Conservation (phyloP, 2,329 filamentous ascomycete species). For the Ambrosiella beaveri region DNA sequence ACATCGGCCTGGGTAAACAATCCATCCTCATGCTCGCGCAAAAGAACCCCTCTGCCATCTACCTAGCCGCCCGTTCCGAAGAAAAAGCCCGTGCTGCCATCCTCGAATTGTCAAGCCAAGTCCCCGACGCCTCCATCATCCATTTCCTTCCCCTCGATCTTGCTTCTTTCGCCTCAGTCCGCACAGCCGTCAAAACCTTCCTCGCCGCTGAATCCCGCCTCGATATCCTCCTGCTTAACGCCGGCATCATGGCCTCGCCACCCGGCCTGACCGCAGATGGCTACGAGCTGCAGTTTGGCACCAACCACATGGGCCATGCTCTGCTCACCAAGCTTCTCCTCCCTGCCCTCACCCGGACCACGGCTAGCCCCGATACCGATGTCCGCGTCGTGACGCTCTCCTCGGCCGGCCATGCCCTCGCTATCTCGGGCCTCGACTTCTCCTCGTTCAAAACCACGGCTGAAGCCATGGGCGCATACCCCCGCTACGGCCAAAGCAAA, state of each 20-base stretch:
- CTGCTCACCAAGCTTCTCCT: conserved; percentile 29
- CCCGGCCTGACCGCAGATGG: conserved; percentile 22
- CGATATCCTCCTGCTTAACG: conserved; percentile 28
- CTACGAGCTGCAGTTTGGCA: conserved; percentile 27
- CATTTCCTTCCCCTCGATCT: conserved; percentile 21
- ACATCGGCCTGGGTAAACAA: conserved; percentile 23
- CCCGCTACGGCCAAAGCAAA: conserved; percentile 20
- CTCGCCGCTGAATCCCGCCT: conserved; percentile 17
- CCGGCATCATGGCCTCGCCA: conserved; percentile 25
- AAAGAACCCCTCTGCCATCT: conserved; percentile 25
- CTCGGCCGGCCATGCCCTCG: conserved; percentile 16
- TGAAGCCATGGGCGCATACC: conserved; percentile 14
- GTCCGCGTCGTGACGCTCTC: conserved; percentile 20
- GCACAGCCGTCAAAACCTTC: conserved; percentile 23
- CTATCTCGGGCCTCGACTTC: conserved; percentile 18
- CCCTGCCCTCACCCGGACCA: conserved; percentile 19
- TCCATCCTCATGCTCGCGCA: conserved; percentile 24
- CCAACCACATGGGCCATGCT: conserved; percentile 30
- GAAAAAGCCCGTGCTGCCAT: conserved; percentile 21
- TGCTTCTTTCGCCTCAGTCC: conserved; percentile 21
- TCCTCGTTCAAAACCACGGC: conserved; percentile 17
- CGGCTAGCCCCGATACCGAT: conserved; percentile 14
- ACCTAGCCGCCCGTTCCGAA: conserved; percentile 28
- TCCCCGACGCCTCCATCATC: conserved; percentile 17
- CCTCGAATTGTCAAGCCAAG: conserved; percentile 4